These are phyloP conservation scores for Neurospora africana DNA, from an alignment of 495 filamentous ascomycete species.

Conservation along the genomic window DNA sequence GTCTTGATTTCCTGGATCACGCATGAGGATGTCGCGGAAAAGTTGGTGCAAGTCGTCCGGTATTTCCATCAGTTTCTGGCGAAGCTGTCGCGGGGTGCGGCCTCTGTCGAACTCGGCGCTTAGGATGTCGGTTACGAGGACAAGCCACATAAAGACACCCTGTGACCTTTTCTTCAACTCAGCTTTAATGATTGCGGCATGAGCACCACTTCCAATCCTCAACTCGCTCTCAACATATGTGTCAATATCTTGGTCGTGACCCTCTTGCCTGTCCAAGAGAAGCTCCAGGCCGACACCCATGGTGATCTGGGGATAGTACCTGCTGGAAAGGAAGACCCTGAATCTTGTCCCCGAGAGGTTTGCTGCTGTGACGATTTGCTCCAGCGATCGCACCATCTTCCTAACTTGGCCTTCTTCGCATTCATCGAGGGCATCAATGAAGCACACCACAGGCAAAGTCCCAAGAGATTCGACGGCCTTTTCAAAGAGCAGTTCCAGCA, in stretches of 20 bases:
- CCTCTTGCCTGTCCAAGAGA: slow-evolving; percentile 14
- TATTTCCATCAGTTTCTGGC: slow-evolving; percentile 18
- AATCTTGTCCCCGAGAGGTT: slow-evolving; percentile 5
- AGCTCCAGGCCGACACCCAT: slow-evolving; percentile 24
- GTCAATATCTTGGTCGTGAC: slow-evolving; percentile 18
- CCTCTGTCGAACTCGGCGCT: slow-evolving; percentile 29
- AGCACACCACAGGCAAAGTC: slow-evolving; percentile 15
- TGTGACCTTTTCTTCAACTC: slow-evolving; percentile 29
- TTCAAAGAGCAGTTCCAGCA: slow-evolving; percentile 21
- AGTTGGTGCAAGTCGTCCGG: slow-evolving; percentile 23
- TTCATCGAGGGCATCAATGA: slow-evolving; percentile 37
- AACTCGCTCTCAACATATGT: slow-evolving; percentile 14
- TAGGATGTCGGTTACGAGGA: slow-evolving; percentile 35
- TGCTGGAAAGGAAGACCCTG: slow-evolving; percentile 37
- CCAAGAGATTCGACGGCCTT: slow-evolving; percentile 17
- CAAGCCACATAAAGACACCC: slow-evolving; percentile 41
- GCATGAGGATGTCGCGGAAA: slow-evolving; percentile 27
- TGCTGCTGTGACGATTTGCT: slow-evolving; percentile 15
- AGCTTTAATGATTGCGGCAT: slow-evolving; percentile 16
- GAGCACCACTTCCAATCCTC: slow-evolving; percentile 10
- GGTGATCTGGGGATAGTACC: slow-evolving; percentile 39
- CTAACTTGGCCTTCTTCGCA: slow-evolving; percentile 25
- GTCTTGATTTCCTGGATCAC: slow-evolving; percentile 19
- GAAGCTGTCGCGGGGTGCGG: slow-evolving; percentile 3
- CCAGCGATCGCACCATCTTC: slow-evolving; percentile 27